phyloP scores from a whole-genome alignment of 805 yeast genomes.

The Metschnikowia corniflorae region DNA sequence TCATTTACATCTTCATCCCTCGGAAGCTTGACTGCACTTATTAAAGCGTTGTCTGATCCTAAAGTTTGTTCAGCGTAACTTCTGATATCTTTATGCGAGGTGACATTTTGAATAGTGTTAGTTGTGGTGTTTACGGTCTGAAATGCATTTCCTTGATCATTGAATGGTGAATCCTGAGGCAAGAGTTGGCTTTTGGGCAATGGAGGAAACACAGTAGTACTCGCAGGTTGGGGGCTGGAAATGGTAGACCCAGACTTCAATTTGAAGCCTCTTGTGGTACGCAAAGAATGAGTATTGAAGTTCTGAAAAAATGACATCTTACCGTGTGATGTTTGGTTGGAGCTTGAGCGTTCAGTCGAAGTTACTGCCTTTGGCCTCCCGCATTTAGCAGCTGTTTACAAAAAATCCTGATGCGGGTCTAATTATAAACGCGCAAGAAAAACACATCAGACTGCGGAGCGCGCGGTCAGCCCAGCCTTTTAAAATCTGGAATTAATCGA shows the following conservation, averaged over 20 bases:
- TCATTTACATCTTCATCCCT: slow-evolving; percentile 88
- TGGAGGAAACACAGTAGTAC: slow-evolving; percentile 32
- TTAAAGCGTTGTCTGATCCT: slow-evolving; percentile 86
- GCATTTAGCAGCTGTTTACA: slow-evolving; percentile 14
- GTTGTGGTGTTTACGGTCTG: slow-evolving; percentile 29
- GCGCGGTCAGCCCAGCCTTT: no score
- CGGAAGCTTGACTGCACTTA: slow-evolving; percentile 91
- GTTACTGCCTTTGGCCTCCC: slow-evolving; percentile 3
- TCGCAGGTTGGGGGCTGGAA: slow-evolving; percentile 35
- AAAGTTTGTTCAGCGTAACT: slow-evolving; percentile 91
- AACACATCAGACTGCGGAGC: no score
- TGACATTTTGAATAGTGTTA: slow-evolving; percentile 30
- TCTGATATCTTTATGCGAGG: slow-evolving; percentile 69
- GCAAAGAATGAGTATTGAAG: slow-evolving; percentile 41
- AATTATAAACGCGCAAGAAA: slow-evolving; percentile 7
- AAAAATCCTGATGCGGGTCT: slow-evolving; percentile 12
- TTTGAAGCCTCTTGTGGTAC: slow-evolving; percentile 43
- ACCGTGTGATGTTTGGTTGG: neutral
- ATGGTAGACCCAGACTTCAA: slow-evolving; percentile 38
- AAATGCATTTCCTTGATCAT: slow-evolving; percentile 13
- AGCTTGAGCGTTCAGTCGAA: neutral
- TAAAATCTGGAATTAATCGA: neutral
- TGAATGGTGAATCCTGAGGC: slow-evolving; percentile 8
- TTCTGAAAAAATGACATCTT: slow-evolving; percentile 41
- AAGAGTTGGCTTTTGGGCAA: slow-evolving; percentile 17